These are phyloP conservation scores for Tympanopsis confertula DNA, from an alignment of 2,329 filamentous ascomycete species.

Conservation along the genomic window DNA sequence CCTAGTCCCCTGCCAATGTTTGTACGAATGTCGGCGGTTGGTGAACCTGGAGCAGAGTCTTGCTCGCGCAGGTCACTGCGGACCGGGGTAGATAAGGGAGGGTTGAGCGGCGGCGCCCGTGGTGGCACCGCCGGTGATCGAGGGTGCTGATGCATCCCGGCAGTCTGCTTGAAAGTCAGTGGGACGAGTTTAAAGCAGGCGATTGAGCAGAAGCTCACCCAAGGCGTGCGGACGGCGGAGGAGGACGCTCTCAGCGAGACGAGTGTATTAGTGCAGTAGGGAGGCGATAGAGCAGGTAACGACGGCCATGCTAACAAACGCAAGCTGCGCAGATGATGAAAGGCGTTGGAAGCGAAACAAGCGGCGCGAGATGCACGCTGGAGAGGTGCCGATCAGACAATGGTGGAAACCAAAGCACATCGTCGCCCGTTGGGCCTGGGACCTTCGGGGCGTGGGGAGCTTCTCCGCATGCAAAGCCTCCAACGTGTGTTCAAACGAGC, in stretches of 20 bases:
- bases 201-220: constrained; percentile 5
- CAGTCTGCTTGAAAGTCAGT: constrained; percentile 3
- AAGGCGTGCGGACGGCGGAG: too few relatives aligned
- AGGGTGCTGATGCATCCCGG: constrained; percentile 49
- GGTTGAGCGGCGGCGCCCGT: constrained; percentile 36
- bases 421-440: too few relatives aligned
- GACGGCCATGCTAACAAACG: constrained; percentile 24
- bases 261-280: constrained; percentile 15
- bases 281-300: constrained; percentile 13
- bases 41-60: constrained; percentile 27
- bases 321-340: constrained; percentile 7
- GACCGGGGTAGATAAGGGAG: constrained; percentile 36
- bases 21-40: constrained; percentile 32
- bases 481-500: too few relatives aligned
- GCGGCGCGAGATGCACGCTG: constrained; percentile 2
- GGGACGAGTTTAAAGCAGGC: constrained; percentile 1
- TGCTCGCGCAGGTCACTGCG: constrained; percentile 43
- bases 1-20: constrained; percentile 32
- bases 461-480: too few relatives aligned
- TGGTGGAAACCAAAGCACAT: too few relatives aligned
- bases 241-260: constrained; percentile 7
- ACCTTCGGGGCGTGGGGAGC: too few relatives aligned
- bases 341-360: constrained; percentile 2
- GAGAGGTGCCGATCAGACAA: too few relatives aligned
- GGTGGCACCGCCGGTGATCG: constrained; percentile 40